Evolutionary conservation across 768 basidiomycete species (phyloP).

Genomic region (Lactarius trivialis): DNA sequence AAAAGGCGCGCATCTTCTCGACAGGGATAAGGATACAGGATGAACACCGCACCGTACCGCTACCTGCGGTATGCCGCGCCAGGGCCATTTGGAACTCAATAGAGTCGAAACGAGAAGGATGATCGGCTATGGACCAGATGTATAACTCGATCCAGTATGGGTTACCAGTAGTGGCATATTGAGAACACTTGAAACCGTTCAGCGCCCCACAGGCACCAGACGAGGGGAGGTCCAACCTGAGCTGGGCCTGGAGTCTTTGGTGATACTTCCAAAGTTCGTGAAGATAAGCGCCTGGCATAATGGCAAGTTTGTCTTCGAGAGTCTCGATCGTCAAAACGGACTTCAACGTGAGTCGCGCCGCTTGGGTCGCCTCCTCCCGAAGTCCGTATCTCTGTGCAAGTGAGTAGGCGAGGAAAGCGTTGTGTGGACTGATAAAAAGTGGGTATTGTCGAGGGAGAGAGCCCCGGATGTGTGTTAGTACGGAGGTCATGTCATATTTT

Average conservation of each 20-base stretch:
- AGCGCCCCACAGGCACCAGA: neutral
- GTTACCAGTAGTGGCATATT: neutral
- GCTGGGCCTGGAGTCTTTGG: neutral
- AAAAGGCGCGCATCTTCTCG: neutral
- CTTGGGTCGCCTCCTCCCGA: neutral
- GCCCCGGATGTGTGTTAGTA: neutral
- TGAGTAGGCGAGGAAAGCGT: neutral
- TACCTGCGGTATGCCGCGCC: neutral
- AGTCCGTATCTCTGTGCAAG: neutral
- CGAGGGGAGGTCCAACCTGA: neutral
- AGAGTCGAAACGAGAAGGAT: neutral
- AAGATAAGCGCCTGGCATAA: neutral
- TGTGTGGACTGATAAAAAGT: neutral
- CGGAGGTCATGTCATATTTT: slow-evolving; percentile 4
- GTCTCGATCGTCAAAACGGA: neutral
- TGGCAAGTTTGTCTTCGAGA: neutral
- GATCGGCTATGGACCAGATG: neutral
- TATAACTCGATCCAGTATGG: neutral
- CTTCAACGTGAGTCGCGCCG: neutral
- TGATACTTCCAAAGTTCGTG: slow-evolving; percentile 7
- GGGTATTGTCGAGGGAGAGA: neutral
- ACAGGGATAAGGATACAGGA: neutral
- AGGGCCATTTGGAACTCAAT: slow-evolving; percentile 1
- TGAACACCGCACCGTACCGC: neutral
- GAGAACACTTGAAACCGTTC: neutral